These are phyloP conservation scores for Monosporascus sp. DNA, from an alignment of 2,329 filamentous ascomycete species.

Conservation along the genomic window DNA sequence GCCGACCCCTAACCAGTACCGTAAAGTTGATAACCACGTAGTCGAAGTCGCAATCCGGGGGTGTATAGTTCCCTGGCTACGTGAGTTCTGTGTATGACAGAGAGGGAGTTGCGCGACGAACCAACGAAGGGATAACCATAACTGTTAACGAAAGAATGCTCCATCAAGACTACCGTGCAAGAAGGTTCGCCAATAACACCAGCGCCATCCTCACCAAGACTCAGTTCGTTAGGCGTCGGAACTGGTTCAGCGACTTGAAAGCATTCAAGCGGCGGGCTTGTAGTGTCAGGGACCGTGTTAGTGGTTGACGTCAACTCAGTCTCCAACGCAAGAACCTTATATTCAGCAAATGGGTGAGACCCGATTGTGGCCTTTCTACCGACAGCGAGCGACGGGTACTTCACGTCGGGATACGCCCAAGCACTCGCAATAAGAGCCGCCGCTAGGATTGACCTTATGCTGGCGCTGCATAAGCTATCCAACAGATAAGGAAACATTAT, in stretches of 20 bases:
- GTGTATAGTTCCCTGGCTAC: constrained; percentile 53
- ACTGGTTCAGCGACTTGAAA: constrained; percentile 68
- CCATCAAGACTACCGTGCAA: constrained; percentile 59
- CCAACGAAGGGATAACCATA: constrained; percentile 72
- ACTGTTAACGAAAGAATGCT: constrained; percentile 65
- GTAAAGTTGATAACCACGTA: constrained; percentile 72
- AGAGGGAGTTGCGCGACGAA: constrained; percentile 29
- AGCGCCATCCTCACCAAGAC: constrained; percentile 9
- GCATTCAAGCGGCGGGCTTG: constrained; percentile 45
- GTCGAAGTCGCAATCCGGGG: constrained; percentile 66
- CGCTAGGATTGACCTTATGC: constrained; percentile 6
- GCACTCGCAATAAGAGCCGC: constrained; percentile 9
- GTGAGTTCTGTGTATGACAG: constrained; percentile 2
- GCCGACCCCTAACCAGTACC: constrained; percentile 62
- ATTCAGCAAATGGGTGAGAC: constrained; percentile 19
- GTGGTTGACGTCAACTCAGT: constrained; percentile 3
- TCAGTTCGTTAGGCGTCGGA: constrained; percentile 36
- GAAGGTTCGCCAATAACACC: constrained; percentile 20
- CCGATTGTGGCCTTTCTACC: constrained; percentile 2
- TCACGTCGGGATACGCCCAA: constrained; percentile 12
- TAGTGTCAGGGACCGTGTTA: constrained; percentile 5
- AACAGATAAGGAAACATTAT: neutral
- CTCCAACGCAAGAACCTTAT: constrained; percentile 9
- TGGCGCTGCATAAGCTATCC: constrained; percentile 1
- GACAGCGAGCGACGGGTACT: constrained; percentile 4